phyloP scores from a whole-genome alignment of 306 rosid genomes.

The Acacia confusa region DNA sequence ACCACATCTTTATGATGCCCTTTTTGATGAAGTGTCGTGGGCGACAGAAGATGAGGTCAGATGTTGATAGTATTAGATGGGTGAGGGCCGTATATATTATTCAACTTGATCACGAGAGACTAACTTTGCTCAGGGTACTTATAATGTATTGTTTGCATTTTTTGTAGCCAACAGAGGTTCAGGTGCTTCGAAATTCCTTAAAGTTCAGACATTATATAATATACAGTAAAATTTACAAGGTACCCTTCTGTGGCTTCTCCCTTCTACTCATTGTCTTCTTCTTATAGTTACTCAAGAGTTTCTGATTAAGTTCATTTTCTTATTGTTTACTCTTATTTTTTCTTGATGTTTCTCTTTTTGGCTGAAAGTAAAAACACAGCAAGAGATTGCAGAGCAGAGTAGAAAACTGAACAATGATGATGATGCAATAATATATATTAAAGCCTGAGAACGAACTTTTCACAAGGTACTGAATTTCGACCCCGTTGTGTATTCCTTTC shows the following conservation, averaged over 20 bases:
- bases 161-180: constrained; percentile 76
- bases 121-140: constrained; percentile 18
- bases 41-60: constrained; percentile 97
- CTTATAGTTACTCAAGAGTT: constrained; percentile 14
- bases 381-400: constrained; percentile 47
- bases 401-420: constrained; percentile 32
- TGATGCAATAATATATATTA: constrained; percentile 53
- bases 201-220: constrained; percentile 55
- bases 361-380: constrained; percentile 48
- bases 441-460: constrained; percentile 86
- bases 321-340: background rate
- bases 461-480: constrained; percentile 55
- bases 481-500: background rate
- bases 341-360: background rate
- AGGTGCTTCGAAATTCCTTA: constrained; percentile 71
- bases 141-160: constrained; percentile 29
- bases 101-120: background rate
- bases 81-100: constrained; percentile 26
- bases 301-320: constrained; percentile 9
- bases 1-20: constrained; percentile 82
- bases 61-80: constrained; percentile 28
- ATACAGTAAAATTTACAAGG: constrained; percentile 71
- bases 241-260: constrained; percentile 38
- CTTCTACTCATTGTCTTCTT: background rate
- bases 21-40: constrained; percentile 87